Base-by-base conservation (phyloP, 345 rosid species). In the Conringia planisiliqua region DNA sequence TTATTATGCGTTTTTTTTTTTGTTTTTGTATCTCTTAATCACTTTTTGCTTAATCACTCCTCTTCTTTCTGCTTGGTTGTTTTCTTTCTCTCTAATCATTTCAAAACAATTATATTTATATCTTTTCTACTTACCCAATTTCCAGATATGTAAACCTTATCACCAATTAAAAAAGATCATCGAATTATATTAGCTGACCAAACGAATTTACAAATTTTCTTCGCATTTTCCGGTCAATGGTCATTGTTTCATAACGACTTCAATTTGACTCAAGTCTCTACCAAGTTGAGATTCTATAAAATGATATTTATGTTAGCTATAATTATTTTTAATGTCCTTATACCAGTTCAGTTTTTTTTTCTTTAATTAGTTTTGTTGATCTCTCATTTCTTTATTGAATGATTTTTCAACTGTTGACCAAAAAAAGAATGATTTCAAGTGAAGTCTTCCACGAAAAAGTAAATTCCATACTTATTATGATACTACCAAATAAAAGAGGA, bases 111-210 rank as follows among this genome's bases (percentile, higher is more conserved):
- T 39, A 51, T 30, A 32, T 32, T 32, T 32, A 30, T 32, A 30
- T 26, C 12, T 40, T 40, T 43, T 38, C 16, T 44, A 17, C 6
- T 42, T 54, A 42, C 35, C 55, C 35, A 54, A 10, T 38, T 67
- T 59, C 78, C 54, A 75, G 29, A 68, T 52, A 40, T 76, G 40
- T 62, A 7, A 67, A 29, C 16, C 60, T 74, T 74, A 58, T 59
- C 62, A 30, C 38, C 63, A 52, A 51, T 3, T 62, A 3, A 7
- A 10, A 22, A 3, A 46, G 0, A 7, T 6, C 46, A 29, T 39
- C 18, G 20, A 20, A 57, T 70, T 17, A 52, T 52, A 66, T 18
- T 6, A 20, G 24, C 43, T 58, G 4, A 35, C 30, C 47, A 18
- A 17, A 56, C 42, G 18, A 48, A n/a, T 47, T 51, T 68, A 18